Conservation (phyloP, 2,329 filamentous ascomycete species). For the Emmonsiellopsis sp. region DNA sequence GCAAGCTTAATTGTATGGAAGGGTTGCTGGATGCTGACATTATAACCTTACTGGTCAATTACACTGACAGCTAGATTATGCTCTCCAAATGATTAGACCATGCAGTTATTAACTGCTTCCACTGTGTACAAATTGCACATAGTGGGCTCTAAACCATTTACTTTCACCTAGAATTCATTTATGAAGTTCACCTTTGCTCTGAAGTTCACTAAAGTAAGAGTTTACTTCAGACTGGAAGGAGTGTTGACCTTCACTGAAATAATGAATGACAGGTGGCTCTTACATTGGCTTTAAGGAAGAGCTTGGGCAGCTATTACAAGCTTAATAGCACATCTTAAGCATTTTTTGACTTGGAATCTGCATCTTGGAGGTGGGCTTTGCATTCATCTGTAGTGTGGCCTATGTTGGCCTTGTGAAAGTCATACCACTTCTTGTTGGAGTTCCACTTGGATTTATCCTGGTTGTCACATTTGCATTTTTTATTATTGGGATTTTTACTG, state of each 20-base stretch:
- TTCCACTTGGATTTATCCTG: no score
- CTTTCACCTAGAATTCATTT: neutral
- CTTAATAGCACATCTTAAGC: neutral
- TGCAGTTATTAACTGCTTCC: neutral
- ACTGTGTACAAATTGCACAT: neutral
- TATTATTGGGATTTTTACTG: rapidly evolving
- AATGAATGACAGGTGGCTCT: neutral
- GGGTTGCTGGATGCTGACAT: neutral
- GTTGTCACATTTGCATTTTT: no score
- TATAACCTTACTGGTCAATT: neutral
- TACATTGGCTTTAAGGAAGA: neutral
- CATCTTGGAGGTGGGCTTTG: neutral
- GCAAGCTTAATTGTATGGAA: neutral
- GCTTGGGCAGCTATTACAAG: neutral
- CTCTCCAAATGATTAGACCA: neutral
- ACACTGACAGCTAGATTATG: neutral
- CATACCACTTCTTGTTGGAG: neutral
- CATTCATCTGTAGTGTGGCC: neutral
- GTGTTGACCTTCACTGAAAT: neutral
- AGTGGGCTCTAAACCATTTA: neutral
- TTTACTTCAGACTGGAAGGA: neutral
- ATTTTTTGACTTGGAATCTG: neutral
- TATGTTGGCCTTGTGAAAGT: neutral
- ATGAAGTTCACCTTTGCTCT: neutral
- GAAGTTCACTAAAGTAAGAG: neutral